phyloP scores from a whole-genome alignment of 306 rosid genomes.

The Purshia tridentata region DNA sequence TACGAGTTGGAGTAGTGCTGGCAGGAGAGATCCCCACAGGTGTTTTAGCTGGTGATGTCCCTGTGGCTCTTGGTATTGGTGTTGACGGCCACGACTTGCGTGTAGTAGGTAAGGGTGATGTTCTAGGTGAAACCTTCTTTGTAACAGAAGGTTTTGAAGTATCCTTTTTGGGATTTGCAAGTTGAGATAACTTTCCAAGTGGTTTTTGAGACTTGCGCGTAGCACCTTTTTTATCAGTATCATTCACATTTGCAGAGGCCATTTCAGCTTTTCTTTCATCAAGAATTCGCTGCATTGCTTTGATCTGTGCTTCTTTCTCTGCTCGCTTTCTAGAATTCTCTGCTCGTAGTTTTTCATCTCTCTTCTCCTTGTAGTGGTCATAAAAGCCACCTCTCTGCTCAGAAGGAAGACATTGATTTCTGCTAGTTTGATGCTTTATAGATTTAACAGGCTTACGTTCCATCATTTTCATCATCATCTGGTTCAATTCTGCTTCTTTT shows the following conservation, averaged over 20 bases:
- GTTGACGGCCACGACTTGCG: constrained; percentile 92
- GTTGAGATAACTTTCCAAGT: constrained; percentile 45
- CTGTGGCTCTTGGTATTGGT: constrained; percentile 58
- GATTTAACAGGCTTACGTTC: constrained; percentile 57
- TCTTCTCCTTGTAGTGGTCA: constrained; percentile 79
- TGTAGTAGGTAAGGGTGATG: constrained; percentile 62
- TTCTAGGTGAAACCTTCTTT: constrained; percentile 53
- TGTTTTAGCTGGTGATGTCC: constrained; percentile 58
- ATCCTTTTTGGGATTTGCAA: constrained; percentile 56
- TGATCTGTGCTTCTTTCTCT: constrained; percentile 65
- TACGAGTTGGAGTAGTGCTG: constrained; percentile 54
- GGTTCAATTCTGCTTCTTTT: constrained; percentile 82
- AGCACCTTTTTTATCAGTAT: constrained; percentile 42
- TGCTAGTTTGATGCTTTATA: constrained; percentile 62
- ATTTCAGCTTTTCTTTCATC: constrained; percentile 75
- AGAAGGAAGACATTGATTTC: constrained; percentile 46
- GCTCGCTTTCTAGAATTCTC: constrained; percentile 55
- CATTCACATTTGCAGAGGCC: constrained; percentile 48
- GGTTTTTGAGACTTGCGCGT: constrained; percentile 54
- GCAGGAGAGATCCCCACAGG: constrained; percentile 53
- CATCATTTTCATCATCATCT: constrained; percentile 78
- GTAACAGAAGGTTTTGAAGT: constrained; percentile 46
- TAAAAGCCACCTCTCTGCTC: constrained; percentile 78
- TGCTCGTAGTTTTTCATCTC: constrained; percentile 76
- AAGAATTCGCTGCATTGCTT: constrained; percentile 59